phyloP scores from a whole-genome alignment of 148 eudicot genomes.

The Rhododendron kiyosumense region DNA sequence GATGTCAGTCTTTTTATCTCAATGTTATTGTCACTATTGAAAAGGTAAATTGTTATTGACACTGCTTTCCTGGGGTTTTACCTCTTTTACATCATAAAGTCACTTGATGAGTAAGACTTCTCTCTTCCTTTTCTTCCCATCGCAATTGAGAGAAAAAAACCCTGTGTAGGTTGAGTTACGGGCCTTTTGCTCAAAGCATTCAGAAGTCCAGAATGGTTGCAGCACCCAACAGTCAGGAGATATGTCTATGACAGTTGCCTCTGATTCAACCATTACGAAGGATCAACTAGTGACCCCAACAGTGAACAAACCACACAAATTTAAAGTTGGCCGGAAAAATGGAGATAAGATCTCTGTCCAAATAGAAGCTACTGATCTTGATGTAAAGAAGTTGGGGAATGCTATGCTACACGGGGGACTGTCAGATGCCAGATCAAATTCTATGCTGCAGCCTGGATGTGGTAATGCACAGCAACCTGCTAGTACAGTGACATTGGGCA shows the following conservation, averaged over 20 bases:
- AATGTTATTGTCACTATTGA: background rate
- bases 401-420: conserved; percentile 21
- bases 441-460: conserved; percentile 28
- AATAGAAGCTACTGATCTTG: conserved; percentile 25
- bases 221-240: conserved; percentile 26
- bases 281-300: conserved; percentile 16
- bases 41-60: background rate
- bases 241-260: conserved; percentile 17
- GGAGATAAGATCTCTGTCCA: conserved; percentile 45
- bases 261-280: conserved; percentile 27
- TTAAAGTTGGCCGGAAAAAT: conserved; percentile 45
- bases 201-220: conserved; percentile 32
- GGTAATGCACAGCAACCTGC: conserved; percentile 28
- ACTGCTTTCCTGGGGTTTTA: background rate
- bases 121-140: background rate
- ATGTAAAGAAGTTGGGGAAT: conserved; percentile 27
- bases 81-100: background rate
- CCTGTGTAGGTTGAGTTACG: conserved; percentile 70
- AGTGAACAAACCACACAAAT: conserved; percentile 36
- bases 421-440: conserved; percentile 23
- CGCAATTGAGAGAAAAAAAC: background rate
- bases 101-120: background rate
- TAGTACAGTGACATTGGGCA: conserved; percentile 16
- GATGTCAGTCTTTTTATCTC: background rate
- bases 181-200: conserved; percentile 85